A percentile compares a stretch with the other conserved stretches of the same genome.
phyloP scores from a whole-genome alignment of 2,329 filamentous ascomycete genomes.

The Allantophomopsis lycopodina region DNA sequence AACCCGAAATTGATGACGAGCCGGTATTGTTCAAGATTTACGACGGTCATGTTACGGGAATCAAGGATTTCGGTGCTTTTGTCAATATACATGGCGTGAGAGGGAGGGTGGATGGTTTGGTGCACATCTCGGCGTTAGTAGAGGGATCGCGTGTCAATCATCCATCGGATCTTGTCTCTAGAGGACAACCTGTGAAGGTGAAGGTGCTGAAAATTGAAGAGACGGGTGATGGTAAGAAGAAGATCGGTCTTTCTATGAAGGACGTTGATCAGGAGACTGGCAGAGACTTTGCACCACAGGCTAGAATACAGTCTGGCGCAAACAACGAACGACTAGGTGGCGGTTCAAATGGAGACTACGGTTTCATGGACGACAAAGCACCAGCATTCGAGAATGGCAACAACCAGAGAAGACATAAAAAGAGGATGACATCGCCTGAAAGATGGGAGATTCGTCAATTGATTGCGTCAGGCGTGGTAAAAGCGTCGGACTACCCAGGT shows the following conservation, averaged over 20 bases:
- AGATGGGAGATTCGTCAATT: slow-evolving; percentile 95
- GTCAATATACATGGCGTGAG: slow-evolving; percentile 80
- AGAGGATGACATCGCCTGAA: slow-evolving; percentile 92
- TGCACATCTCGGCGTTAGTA: slow-evolving; percentile 82
- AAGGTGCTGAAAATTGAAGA: slow-evolving; percentile 84
- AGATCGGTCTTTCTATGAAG: slow-evolving; percentile 90
- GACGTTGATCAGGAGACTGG: slow-evolving; percentile 88
- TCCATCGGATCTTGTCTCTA: slow-evolving; percentile 72
- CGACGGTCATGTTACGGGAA: slow-evolving; percentile 73
- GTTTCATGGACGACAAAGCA: slow-evolving; percentile 31
- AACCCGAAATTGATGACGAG: slow-evolving; percentile 65
- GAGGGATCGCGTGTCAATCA: slow-evolving; percentile 81
- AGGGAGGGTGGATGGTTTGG: slow-evolving; percentile 83
- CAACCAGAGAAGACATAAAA: slow-evolving; percentile 52
- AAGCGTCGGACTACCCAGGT: slow-evolving; percentile 87
- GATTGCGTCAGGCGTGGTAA: slow-evolving; percentile 87
- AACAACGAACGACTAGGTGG: slow-evolving; percentile 76
- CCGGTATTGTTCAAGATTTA: slow-evolving; percentile 82
- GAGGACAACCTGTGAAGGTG: slow-evolving; percentile 77
- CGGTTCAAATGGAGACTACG: slow-evolving; percentile 40
- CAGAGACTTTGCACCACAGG: slow-evolving; percentile 66
- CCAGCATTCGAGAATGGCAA: slow-evolving; percentile 48
- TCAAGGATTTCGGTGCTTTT: slow-evolving; percentile 94
- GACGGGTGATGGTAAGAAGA: slow-evolving; percentile 20
- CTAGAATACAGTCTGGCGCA: slow-evolving; percentile 72